Evolutionary conservation across 345 rosid species (phyloP).

Genomic region (Hirschfeldia incana): DNA sequence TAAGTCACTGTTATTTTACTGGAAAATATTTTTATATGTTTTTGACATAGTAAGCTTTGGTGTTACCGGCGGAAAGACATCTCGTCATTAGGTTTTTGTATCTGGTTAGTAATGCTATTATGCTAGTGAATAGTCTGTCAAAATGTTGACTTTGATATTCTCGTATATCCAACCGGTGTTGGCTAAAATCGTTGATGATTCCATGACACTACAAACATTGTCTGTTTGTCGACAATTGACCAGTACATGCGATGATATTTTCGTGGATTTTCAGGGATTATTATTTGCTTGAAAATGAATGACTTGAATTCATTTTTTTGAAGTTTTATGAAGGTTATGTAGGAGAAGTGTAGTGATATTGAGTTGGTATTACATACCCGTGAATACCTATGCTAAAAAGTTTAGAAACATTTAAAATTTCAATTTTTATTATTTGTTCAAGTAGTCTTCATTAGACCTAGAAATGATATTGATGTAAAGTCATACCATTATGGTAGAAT

Average conservation of each 20-base stretch:
- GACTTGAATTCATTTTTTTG: neutral
- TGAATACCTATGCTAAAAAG: neutral
- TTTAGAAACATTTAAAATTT: neutral
- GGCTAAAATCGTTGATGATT: neutral
- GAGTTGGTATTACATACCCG: neutral
- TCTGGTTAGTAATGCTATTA: neutral
- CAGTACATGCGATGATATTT: neutral
- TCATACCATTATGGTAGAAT: too few relatives aligned
- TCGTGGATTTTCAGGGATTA: neutral
- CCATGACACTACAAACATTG: neutral
- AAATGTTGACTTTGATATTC: too few relatives aligned
- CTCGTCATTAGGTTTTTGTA: neutral
- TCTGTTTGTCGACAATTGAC: neutral
- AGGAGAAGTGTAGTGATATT: neutral
- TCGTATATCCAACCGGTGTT: neutral
- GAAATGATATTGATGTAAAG: too few relatives aligned
- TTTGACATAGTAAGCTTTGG: neutral
- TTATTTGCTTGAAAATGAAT: neutral
- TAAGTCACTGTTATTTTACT: too few relatives aligned
- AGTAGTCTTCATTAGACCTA: neutral
- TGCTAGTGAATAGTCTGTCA: neutral
- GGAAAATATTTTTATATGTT: neutral
- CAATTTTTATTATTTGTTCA: too few relatives aligned
- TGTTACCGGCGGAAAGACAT: neutral
- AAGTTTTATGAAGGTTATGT: neutral